phyloP scores from a whole-genome alignment of 73 alveolate genomes.

The Tetrahymena malaccensis region DNA sequence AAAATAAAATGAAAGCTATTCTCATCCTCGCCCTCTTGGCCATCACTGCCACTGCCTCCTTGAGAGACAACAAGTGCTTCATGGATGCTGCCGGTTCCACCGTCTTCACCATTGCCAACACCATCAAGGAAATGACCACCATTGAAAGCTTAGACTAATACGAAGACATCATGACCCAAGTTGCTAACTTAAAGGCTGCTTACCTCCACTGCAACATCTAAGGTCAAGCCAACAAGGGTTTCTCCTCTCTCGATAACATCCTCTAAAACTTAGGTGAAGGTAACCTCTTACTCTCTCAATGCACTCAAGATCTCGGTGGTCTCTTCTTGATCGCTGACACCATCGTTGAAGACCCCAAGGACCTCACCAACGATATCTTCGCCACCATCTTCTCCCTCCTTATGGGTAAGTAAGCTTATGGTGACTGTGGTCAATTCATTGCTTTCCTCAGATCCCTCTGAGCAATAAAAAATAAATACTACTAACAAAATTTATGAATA shows the following conservation, averaged over 20 bases:
- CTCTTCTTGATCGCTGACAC: neutral
- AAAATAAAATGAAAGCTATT: neutral
- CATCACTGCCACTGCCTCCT: neutral
- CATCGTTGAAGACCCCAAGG: slow-evolving; percentile 1
- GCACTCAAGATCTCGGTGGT: neutral
- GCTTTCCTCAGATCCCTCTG: slow-evolving; percentile 1
- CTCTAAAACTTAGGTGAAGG: neutral
- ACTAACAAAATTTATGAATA: neutral
- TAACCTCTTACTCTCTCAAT: neutral
- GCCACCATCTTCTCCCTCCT: neutral
- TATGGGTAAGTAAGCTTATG: neutral
- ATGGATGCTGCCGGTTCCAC: neutral
- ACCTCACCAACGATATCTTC: neutral
- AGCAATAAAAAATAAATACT: neutral
- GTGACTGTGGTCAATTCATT: neutral
- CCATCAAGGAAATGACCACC: neutral
- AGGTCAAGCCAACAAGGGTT: neutral
- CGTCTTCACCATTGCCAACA: neutral
- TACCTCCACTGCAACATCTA: neutral
- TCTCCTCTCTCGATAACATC: neutral
- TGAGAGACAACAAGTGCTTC: neutral
- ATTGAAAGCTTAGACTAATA: neutral
- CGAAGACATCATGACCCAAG: neutral
- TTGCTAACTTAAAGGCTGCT: neutral
- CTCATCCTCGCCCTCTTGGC: neutral